Conservation (phyloP, 345 rosid genomes). For the Eucalyptus cloeziana region DNA sequence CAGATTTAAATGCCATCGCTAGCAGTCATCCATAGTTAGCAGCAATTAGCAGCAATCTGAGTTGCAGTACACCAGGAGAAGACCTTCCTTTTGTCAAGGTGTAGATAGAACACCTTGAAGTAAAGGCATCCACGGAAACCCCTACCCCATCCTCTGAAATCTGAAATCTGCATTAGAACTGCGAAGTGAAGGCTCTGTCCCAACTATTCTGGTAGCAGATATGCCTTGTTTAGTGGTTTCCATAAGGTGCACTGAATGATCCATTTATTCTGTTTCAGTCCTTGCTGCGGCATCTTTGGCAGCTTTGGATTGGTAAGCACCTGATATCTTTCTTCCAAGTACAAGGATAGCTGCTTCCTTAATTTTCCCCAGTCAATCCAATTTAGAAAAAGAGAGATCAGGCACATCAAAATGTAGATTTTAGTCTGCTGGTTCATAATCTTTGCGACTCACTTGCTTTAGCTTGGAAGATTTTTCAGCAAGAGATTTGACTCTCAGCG, state of each 20-base stretch:
- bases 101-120: neutral
- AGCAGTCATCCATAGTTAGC: conserved; percentile 10
- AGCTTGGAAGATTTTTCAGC: conserved; percentile 22
- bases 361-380: conserved; percentile 11
- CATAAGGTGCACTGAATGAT: neutral
- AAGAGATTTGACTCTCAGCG: conserved; percentile 39
- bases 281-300: neutral
- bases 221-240: neutral
- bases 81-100: neutral
- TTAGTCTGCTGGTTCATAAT: neutral
- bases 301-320: neutral
- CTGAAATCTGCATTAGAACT: conserved; percentile 29
- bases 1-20: conserved; percentile 82
- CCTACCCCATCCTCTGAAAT: conserved; percentile 45
- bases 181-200: conserved; percentile 3
- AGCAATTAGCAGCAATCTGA: neutral
- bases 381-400: neutral
- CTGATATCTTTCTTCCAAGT: neutral
- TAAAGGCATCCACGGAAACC: neutral
- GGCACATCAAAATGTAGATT: neutral
- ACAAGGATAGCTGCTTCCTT: neutral
- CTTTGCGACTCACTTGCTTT: conserved; percentile 7
- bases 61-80: neutral
- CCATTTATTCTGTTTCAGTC: neutral
- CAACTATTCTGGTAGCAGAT: conserved; percentile 4